phyloP scores from a whole-genome alignment of 805 yeast genomes.

The Yamadazyma laniorum region DNA sequence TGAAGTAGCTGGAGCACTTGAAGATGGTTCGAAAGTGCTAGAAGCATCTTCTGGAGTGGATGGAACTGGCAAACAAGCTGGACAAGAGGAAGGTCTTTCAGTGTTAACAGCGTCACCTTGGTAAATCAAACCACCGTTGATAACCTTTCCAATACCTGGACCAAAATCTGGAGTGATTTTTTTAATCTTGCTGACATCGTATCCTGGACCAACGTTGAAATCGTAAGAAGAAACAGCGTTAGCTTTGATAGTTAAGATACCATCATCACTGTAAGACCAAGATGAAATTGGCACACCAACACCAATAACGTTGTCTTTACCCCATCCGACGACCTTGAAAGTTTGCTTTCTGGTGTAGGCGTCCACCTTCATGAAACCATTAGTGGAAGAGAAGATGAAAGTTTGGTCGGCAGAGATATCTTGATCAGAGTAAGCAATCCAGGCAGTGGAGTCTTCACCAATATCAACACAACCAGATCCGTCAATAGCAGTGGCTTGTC shows the following conservation, averaged over 20 bases:
- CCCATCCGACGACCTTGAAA: constrained; percentile 26
- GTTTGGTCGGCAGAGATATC: constrained; percentile 16
- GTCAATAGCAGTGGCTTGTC: constrained; percentile 19
- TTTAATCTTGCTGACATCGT: constrained; percentile 14
- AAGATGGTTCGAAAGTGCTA: constrained; percentile 6
- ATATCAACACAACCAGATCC: constrained; percentile 27
- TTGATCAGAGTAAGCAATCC: constrained; percentile 16
- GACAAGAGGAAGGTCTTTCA: constrained; percentile 21
- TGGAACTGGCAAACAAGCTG: constrained; percentile 18
- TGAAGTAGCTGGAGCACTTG: constrained; percentile 7
- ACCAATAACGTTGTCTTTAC: constrained; percentile 28
- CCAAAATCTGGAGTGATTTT: constrained; percentile 17
- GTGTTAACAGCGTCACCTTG: constrained; percentile 19
- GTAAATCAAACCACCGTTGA: constrained; percentile 19
- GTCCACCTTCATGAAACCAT: constrained; percentile 15
- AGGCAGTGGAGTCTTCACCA: constrained; percentile 17
- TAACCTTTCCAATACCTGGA: constrained; percentile 20
- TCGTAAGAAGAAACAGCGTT: constrained; percentile 13
- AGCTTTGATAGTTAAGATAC: constrained; percentile 14
- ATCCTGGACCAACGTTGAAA: constrained; percentile 24
- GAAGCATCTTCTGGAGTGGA: constrained; percentile 16
- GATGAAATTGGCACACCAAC: constrained; percentile 16
- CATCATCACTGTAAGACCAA: constrained; percentile 12
- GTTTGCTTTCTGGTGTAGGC: constrained; percentile 20
- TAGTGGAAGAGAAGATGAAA: constrained; percentile 16